Percentiles rank a stretch among this genome's conserved stretches.
These are phyloP conservation scores for Colletotrichum cereale DNA, from an alignment of 2,329 filamentous ascomycete genomes.

Conservation along the genomic window DNA sequence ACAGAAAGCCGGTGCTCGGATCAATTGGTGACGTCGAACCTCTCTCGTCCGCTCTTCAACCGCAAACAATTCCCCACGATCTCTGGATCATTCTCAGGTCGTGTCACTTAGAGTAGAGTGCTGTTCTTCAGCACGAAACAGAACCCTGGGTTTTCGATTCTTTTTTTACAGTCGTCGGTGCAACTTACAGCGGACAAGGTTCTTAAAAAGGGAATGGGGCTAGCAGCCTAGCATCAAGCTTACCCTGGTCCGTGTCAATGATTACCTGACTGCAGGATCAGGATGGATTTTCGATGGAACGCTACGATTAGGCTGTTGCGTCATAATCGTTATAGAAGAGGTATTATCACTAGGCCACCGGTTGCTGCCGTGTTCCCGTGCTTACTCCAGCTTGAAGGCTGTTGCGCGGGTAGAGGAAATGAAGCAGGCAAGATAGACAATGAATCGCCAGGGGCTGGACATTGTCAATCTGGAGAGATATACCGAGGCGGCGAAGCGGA, in stretches of 20 bases:
- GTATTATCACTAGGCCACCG: constrained; percentile 8
- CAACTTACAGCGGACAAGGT: constrained; percentile 20
- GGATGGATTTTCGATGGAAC: constrained; percentile 31
- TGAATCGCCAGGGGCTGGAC: constrained; percentile 5
- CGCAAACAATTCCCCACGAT: not conserved
- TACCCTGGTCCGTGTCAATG: constrained; percentile 30
- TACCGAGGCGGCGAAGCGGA: constrained; percentile 5
- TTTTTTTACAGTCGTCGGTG: constrained; percentile 29
- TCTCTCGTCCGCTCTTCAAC: constrained; percentile 2
- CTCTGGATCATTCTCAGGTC: not conserved
- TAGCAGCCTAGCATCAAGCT: constrained; percentile 21
- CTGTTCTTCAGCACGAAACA: constrained; percentile 29
- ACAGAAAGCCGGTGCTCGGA: constrained; percentile 7
- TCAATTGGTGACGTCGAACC: constrained; percentile 18
- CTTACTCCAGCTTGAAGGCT: not conserved
- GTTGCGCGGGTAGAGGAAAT: constrained; percentile 3
- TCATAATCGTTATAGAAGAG: constrained; percentile 28
- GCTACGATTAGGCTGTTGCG: constrained; percentile 28
- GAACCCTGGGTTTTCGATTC: constrained; percentile 10
- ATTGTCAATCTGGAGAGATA: constrained; percentile 23
- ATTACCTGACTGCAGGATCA: constrained; percentile 25
- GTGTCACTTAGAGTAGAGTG: not conserved
- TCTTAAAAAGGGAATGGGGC: constrained; percentile 3
- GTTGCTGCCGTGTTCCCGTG: constrained; percentile 14
- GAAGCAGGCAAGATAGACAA: constrained; percentile 1